phyloP scores from a whole-genome alignment of 495 filamentous ascomycete genomes.

The Viridothelium virens region DNA sequence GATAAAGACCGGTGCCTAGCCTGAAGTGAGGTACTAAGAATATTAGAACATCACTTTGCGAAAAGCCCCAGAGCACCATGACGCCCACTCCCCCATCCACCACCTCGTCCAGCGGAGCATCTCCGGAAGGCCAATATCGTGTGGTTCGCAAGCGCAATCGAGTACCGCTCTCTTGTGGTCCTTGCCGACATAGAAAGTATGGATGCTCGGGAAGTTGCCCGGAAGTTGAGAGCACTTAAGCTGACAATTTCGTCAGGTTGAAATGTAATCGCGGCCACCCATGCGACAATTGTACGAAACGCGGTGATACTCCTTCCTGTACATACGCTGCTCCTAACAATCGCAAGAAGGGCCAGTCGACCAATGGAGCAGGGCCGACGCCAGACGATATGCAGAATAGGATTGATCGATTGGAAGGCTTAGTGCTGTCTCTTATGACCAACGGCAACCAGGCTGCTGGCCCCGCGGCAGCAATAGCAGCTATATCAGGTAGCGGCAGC shows the following conservation, averaged over 20 bases:
- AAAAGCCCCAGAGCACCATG: slow-evolving; percentile 43
- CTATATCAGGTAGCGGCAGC: slow-evolving; percentile 54
- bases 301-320: slow-evolving; percentile 75
- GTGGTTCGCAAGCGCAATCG: slow-evolving; percentile 91
- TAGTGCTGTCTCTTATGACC: slow-evolving; percentile 94
- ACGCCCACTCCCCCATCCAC: slow-evolving; percentile 89
- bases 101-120: slow-evolving; percentile 63
- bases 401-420: slow-evolving; percentile 90
- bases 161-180: slow-evolving; percentile 87
- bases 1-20: too few relatives aligned
- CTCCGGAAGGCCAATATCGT: slow-evolving; percentile 78
- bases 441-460: slow-evolving; percentile 62
- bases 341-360: slow-evolving; percentile 67
- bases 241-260: slow-evolving; percentile 43
- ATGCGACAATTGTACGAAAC: slow-evolving; percentile 92
- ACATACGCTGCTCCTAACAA: slow-evolving; percentile 75
- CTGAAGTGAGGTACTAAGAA: too few relatives aligned
- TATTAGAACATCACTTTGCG: too few relatives aligned
- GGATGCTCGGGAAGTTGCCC: slow-evolving; percentile 23
- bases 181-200: slow-evolving; percentile 92
- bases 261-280: slow-evolving; percentile 92
- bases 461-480: slow-evolving; percentile 54
- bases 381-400: slow-evolving; percentile 98
- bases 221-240: neutral
- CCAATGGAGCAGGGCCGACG: slow-evolving; percentile 46